Evolutionary conservation across 768 basidiomycete genomes (phyloP).

Genomic region (Suillus spraguei): DNA sequence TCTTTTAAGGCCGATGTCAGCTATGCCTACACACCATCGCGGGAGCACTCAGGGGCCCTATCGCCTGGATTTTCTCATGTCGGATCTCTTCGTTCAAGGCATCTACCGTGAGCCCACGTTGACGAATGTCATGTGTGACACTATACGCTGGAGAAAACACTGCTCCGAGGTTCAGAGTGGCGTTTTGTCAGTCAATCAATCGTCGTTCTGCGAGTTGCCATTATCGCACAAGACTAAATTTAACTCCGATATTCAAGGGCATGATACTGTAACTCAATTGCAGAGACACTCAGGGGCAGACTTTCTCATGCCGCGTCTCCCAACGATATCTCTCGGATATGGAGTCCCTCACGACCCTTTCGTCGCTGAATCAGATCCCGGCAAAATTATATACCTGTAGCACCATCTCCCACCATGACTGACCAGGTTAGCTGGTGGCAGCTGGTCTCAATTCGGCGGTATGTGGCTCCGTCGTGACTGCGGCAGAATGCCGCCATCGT

Average conservation of each 20-base stretch:
- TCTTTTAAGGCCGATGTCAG: neutral
- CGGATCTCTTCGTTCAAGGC: neutral
- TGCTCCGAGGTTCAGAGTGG: neutral
- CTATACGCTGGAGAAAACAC: neutral
- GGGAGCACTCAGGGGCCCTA: neutral
- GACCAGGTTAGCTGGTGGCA: neutral
- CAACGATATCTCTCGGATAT: neutral
- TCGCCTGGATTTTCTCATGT: neutral
- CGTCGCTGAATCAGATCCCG: too few relatives aligned
- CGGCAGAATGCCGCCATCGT: conserved; percentile 1
- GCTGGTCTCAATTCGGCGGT: neutral
- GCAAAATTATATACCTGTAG: neutral
- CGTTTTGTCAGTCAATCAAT: neutral
- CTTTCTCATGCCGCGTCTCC: neutral
- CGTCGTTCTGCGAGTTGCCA: neutral
- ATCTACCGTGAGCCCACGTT: neutral
- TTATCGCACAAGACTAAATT: neutral
- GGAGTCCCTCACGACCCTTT: neutral
- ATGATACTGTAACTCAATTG: neutral
- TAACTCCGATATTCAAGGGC: neutral
- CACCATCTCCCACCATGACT: neutral
- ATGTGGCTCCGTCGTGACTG: neutral
- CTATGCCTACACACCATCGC: neutral
- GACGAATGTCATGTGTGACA: neutral
- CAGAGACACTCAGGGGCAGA: neutral